A percentile compares a stretch with the other conserved stretches of the same genome.
Evolutionary conservation across 2,329 filamentous ascomycete species (phyloP).

Genomic region (Juglanconis oblonga): DNA sequence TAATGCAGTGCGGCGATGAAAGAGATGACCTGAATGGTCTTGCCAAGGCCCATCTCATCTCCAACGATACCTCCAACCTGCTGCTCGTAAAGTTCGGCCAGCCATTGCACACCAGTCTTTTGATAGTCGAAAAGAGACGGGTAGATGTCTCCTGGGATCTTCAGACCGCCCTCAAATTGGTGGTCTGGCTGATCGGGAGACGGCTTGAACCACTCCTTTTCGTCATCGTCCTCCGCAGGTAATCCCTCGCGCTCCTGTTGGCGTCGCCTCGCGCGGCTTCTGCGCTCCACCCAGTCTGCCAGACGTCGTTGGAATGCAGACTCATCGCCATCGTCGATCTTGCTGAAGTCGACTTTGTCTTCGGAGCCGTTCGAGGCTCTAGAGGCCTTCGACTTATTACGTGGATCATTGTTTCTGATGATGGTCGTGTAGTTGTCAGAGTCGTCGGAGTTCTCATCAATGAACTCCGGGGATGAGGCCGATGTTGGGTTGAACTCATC

Average conservation of each 20-base stretch:
- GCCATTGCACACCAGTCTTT: constrained; percentile 94
- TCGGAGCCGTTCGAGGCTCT: constrained; percentile 32
- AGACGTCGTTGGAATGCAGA: constrained; percentile 73
- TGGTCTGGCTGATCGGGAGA: constrained; percentile 81
- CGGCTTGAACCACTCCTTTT: constrained; percentile 76
- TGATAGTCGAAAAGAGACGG: constrained; percentile 94
- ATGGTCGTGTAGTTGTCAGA: constrained; percentile 35
- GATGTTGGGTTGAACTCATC: constrained; percentile 44
- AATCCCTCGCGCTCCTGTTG: constrained; percentile 29
- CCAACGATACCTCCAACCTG: constrained; percentile 91
- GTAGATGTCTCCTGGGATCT: constrained; percentile 87
- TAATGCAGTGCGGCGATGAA: constrained; percentile 91
- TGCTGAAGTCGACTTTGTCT: constrained; percentile 46
- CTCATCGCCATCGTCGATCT: constrained; percentile 88
- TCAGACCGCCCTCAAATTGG: constrained; percentile 70
- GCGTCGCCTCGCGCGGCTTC: constrained; percentile 38
- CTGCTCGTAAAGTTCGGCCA: constrained; percentile 87
- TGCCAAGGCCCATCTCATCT: constrained; percentile 98
- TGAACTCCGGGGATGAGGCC: constrained; percentile 16
- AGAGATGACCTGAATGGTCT: constrained; percentile 68
- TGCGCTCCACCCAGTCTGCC: constrained; percentile 65
- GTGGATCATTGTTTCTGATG: constrained; percentile 32
- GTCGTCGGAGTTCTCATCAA: constrained; percentile 36
- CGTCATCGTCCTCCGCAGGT: constrained; percentile 37
- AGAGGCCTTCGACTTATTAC: constrained; percentile 19